phyloP scores from a whole-genome alignment of 2,329 filamentous ascomycete genomes.

The Paraconiothyrium brasiliense region DNA sequence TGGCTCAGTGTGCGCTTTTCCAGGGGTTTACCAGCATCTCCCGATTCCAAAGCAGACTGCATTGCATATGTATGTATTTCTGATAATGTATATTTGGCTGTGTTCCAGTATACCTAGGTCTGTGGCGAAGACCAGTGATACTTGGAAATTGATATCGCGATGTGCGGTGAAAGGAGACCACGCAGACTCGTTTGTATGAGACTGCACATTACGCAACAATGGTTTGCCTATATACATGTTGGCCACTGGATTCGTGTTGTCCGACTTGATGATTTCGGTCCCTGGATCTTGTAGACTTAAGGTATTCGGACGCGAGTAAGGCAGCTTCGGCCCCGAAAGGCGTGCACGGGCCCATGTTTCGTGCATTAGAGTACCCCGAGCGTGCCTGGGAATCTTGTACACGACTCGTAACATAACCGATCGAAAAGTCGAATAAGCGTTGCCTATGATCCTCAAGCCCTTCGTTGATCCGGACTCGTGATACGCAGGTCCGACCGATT shows the following conservation, averaged over 20 bases:
- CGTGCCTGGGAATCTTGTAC: background rate
- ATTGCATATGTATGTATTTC: background rate
- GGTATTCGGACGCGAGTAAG: slow-evolving; percentile 13
- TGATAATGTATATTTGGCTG: background rate
- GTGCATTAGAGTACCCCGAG: slow-evolving; percentile 3
- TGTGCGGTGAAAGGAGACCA: background rate
- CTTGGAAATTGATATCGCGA: background rate
- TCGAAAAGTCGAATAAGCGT: too few relatives aligned
- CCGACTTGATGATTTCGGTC: slow-evolving; percentile 5
- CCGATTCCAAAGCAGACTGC: background rate
- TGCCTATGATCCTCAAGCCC: too few relatives aligned
- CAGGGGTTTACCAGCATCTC: background rate
- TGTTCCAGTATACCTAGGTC: too few relatives aligned
- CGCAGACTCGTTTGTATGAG: background rate
- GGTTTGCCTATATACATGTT: slow-evolving; percentile 5
- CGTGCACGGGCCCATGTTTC: slow-evolving; percentile 5
- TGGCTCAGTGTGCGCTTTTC: background rate
- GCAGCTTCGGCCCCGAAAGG: slow-evolving; percentile 16
- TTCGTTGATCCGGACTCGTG: too few relatives aligned
- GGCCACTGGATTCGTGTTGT: background rate
- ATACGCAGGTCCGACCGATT: background rate
- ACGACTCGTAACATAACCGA: background rate
- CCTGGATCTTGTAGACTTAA: background rate
- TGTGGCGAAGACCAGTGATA: too few relatives aligned
- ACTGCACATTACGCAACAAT: background rate